phyloP scores from a whole-genome alignment of 2,329 filamentous ascomycete genomes.

The Cytospora leucostoma region DNA sequence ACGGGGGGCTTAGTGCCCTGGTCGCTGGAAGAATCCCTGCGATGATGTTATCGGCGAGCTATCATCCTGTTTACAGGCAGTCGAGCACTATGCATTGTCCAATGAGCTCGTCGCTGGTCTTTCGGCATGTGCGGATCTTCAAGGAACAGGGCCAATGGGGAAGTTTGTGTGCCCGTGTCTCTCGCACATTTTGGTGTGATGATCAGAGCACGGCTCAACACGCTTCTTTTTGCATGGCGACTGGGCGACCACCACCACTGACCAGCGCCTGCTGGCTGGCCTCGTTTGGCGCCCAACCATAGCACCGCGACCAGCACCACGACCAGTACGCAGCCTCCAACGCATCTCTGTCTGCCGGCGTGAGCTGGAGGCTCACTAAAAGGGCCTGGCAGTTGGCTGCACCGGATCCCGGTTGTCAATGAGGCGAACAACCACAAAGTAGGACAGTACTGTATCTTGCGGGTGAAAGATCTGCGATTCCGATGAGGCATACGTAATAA shows the following conservation, averaged over 20 bases:
- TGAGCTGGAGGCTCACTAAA: neutral
- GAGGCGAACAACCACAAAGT: neutral
- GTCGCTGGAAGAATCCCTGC: conserved; percentile 15
- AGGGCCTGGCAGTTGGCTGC: neutral
- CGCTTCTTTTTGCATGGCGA: neutral
- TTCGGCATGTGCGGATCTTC: neutral
- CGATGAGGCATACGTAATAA: neutral
- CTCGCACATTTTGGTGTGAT: neutral
- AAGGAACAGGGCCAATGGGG: conserved; percentile 8
- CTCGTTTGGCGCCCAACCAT: neutral
- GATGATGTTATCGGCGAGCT: conserved; percentile 25
- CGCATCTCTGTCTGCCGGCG: neutral
- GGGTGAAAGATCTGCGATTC: neutral
- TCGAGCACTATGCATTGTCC: conserved; percentile 16
- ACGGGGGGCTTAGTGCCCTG: conserved; percentile 1
- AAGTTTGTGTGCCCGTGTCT: neutral
- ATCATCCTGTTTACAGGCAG: conserved; percentile 26
- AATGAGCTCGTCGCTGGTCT: conserved; percentile 5
- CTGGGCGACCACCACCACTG: neutral
- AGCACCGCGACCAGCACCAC: neutral
- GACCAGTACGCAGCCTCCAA: neutral
- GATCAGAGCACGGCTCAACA: neutral
- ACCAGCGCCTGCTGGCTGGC: neutral
- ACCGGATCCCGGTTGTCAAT: neutral
- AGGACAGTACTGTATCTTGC: neutral